Evolutionary conservation across 805 yeast genomes (phyloP).

Genomic region (Myxozyma kluyveri): DNA sequence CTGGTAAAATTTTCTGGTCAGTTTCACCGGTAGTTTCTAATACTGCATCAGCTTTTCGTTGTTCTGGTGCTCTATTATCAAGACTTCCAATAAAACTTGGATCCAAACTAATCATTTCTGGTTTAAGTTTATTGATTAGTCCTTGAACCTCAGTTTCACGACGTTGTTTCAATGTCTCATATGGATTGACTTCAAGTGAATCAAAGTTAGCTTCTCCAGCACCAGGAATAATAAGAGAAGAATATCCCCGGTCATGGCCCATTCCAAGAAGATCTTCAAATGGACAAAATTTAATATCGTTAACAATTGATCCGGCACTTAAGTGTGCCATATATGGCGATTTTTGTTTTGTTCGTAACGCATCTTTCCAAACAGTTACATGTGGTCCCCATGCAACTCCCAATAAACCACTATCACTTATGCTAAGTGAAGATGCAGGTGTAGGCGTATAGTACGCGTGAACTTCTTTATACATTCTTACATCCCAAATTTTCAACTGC

Average conservation of each 20-base stretch:
- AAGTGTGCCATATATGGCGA: constrained; percentile 92
- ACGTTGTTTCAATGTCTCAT: constrained; percentile 85
- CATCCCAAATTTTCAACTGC: constrained; percentile 86
- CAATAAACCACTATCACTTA: constrained; percentile 83
- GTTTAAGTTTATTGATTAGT: constrained; percentile 80
- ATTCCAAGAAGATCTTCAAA: constrained; percentile 94
- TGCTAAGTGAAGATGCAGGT: constrained; percentile 73
- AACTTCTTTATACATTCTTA: constrained; percentile 71
- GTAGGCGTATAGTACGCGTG: constrained; percentile 71
- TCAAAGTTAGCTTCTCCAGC: constrained; percentile 98
- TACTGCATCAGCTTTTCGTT: constrained; percentile 57
- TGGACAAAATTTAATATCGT: constrained; percentile 74
- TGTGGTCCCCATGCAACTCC: constrained; percentile 97
- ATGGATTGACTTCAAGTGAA: constrained; percentile 90
- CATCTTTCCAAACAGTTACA: constrained; percentile 90
- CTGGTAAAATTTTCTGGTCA: constrained; percentile 41
- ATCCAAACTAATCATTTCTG: constrained; percentile 89
- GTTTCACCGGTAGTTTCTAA: constrained; percentile 41
- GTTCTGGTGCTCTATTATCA: constrained; percentile 61
- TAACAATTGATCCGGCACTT: constrained; percentile 71
- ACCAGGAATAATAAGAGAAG: constrained; percentile 91
- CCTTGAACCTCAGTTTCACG: constrained; percentile 87
- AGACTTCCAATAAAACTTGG: constrained; percentile 84
- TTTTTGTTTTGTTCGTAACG: constrained; percentile 61
- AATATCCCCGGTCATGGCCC: constrained; percentile 75